phyloP scores from a whole-genome alignment of 2,329 filamentous ascomycete species.

The Capronia americana region DNA sequence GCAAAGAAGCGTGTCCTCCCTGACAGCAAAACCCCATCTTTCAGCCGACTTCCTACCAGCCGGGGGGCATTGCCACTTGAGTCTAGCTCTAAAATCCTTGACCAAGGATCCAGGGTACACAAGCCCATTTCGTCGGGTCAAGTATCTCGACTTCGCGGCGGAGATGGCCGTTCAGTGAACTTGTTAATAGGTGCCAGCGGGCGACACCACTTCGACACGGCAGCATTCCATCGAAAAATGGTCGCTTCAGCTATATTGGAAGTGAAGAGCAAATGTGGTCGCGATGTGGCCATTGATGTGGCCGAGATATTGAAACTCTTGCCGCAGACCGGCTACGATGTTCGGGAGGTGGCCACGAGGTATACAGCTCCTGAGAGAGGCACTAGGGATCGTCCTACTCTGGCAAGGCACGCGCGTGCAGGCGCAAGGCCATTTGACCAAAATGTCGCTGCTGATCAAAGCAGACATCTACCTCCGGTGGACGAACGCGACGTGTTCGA shows the following conservation, averaged over 20 bases:
- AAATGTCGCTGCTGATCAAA: background rate
- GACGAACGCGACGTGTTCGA: background rate
- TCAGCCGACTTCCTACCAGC: background rate
- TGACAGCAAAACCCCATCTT: background rate
- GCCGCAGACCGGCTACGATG: slow-evolving; percentile 1
- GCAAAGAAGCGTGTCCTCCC: slow-evolving; percentile 6
- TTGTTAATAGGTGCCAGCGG: background rate
- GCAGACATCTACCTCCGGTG: background rate
- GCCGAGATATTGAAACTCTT: slow-evolving; percentile 5
- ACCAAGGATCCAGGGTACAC: slow-evolving; percentile 19
- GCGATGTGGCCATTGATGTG: background rate
- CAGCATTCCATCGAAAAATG: slow-evolving; percentile 3
- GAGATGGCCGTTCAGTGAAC: background rate
- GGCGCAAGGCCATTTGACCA: background rate
- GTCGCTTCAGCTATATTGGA: background rate
- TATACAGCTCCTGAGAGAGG: background rate
- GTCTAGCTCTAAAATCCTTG: slow-evolving; percentile 4
- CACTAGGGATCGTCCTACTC: background rate
- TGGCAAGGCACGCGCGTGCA: background rate
- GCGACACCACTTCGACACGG: slow-evolving; percentile 5
- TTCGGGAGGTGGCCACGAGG: background rate
- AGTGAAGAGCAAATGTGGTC: background rate
- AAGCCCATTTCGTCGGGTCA: slow-evolving; percentile 11
- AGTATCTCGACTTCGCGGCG: slow-evolving; percentile 21
- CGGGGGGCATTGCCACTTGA: background rate